These are phyloP conservation scores for Eimeria zaria DNA, from an alignment of 169 alveolate genomes.

Conservation along the genomic window DNA sequence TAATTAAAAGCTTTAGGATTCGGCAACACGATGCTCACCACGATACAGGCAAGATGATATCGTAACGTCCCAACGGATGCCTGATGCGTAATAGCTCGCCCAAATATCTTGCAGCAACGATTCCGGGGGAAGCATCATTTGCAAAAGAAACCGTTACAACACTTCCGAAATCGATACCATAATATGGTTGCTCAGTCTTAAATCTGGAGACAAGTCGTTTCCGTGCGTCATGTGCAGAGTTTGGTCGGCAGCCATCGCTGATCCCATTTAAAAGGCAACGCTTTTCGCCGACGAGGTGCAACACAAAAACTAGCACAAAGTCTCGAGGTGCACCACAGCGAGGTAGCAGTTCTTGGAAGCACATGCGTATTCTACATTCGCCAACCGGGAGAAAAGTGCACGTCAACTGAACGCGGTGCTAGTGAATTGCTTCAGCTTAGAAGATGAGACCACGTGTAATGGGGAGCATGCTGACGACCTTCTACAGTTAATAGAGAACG, in stretches of 20 bases:
- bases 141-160: constrained; percentile 94
- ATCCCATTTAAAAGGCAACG: neutral
- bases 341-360: neutral
- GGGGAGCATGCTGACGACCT: constrained; percentile 20
- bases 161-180: constrained; percentile 91
- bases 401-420: neutral
- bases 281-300: constrained; percentile 5
- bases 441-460: neutral
- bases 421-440: constrained; percentile 16
- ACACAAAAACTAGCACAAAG: neutral
- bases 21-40: neutral
- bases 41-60: constrained; percentile 19
- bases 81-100: neutral
- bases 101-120: constrained; percentile 90
- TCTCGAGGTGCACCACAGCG: neutral
- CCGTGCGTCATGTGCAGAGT: neutral
- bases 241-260: neutral
- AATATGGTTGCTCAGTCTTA: neutral
- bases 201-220: neutral
- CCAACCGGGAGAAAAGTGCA: too few species aligned
- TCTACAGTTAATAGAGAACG: constrained; percentile 12
- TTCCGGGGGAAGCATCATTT: constrained; percentile 93
- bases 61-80: neutral
- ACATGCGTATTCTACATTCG: neutral
- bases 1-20: constrained; percentile 32